These are phyloP conservation scores for Ziziphus jujuba DNA, from an alignment of 306 rosid species.

Conservation along the genomic window DNA sequence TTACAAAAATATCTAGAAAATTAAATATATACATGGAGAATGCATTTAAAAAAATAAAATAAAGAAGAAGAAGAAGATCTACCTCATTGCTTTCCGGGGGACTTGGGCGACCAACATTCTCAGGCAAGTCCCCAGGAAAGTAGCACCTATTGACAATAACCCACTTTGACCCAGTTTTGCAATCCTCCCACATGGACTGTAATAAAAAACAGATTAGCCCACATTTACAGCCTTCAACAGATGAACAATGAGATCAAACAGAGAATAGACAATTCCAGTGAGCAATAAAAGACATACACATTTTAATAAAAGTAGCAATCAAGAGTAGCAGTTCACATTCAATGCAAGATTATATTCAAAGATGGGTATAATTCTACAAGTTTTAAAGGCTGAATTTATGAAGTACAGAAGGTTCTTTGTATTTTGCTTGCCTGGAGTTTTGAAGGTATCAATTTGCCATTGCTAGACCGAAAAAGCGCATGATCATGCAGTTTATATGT, in stretches of 20 bases:
- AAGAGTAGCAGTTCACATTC: not conserved
- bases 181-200: conserved; percentile 95
- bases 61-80: conserved; percentile 14
- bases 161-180: conserved; percentile 70
- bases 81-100: conserved; percentile 91
- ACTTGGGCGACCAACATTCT: conserved; percentile 61
- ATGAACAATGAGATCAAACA: conserved; percentile 20
- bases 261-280: conserved; percentile 12
- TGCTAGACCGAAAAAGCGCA: conserved; percentile 58
- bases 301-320: not conserved
- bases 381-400: conserved; percentile 3
- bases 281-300: not conserved
- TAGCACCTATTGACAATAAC: conserved; percentile 60
- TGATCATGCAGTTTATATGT: conserved; percentile 64
- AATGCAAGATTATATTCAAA: conserved; percentile 14
- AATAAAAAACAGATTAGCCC: conserved; percentile 26
- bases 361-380: conserved; percentile 21
- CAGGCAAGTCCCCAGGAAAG: conserved; percentile 87
- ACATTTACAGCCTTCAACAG: conserved; percentile 20
- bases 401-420: conserved; percentile 19
- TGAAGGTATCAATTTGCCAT: conserved; percentile 65
- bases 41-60: no score
- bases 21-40: not conserved
- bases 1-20: not conserved
- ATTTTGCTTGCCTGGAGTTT: conserved; percentile 78